phyloP scores from a whole-genome alignment of 1,284 basidiomycete genomes.

The Acaromyces ingoldii region DNA sequence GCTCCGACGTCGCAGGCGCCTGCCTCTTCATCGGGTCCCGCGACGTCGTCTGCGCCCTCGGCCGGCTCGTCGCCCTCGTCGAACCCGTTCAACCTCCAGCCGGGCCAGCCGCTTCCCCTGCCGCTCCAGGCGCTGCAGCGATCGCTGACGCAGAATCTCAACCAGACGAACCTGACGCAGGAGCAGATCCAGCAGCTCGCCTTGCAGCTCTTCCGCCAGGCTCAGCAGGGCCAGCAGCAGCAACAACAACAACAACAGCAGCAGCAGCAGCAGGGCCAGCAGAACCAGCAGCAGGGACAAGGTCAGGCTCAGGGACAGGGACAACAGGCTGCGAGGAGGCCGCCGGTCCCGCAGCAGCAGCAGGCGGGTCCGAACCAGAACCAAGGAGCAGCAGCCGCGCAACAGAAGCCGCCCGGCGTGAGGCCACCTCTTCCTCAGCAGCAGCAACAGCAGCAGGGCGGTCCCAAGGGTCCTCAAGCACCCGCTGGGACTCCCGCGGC shows the following conservation, averaged over 20 bases:
- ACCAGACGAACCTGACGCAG: slow-evolving; percentile 6
- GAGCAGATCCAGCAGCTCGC: slow-evolving; percentile 12
- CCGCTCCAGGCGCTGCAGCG: slow-evolving; percentile 1
- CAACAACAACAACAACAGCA: background rate
- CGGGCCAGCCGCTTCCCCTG: background rate
- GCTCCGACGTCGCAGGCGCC: background rate
- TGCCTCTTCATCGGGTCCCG: background rate
- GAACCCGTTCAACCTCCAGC: background rate
- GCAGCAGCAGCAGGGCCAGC: background rate
- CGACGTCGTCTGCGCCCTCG: background rate
- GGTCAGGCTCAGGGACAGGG: background rate
- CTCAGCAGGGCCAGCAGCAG: background rate
- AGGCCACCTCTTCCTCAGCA: slow-evolving; percentile 4
- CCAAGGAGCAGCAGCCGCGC: no score
- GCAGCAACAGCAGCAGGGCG: background rate
- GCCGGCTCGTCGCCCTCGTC: background rate
- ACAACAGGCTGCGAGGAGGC: no score
- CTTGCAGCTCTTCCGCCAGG: slow-evolving; percentile 8
- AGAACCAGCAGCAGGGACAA: background rate
- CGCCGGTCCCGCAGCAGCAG: no score
- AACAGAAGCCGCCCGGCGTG: background rate
- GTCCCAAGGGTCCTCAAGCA: no score
- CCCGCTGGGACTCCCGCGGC: no score
- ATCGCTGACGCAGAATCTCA: slow-evolving; percentile 1
- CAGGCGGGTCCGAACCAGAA: no score